A percentile compares a stretch with the other conserved stretches of the same genome.
These are phyloP conservation scores for Asterochloris sp. DNA, from an alignment of 139 green algal genomes.

Conservation along the genomic window DNA sequence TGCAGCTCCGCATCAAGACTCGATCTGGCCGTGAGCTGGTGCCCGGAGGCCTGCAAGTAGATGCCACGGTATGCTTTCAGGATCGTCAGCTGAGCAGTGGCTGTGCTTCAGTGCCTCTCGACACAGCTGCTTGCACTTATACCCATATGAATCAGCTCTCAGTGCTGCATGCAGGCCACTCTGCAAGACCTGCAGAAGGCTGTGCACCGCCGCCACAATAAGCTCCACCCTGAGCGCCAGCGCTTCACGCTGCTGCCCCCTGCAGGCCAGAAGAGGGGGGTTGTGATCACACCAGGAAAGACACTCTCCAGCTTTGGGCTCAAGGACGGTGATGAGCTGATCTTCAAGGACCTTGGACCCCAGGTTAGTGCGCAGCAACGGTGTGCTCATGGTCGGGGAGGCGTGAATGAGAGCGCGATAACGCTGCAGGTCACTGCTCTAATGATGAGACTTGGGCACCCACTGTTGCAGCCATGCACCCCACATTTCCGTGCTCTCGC, in stretches of 20 bases:
- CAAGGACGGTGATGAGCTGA: conserved; percentile 43
- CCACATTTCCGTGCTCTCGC: too few relatives aligned
- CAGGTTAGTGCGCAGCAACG: conserved; percentile 48
- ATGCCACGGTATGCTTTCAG: conserved; percentile 28
- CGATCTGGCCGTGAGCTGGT: conserved; percentile 46
- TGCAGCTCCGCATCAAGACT: conserved; percentile 43
- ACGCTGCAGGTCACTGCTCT: too few relatives aligned
- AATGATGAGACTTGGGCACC: too few relatives aligned
- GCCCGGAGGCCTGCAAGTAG: conserved; percentile 34
- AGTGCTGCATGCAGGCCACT: conserved; percentile 50
- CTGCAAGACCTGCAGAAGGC: conserved; percentile 77
- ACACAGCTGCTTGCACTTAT: background rate
- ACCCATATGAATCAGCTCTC: background rate
- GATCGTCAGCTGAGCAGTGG: background rate
- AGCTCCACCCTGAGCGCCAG: conserved; percentile 69
- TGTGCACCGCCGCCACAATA: conserved; percentile 49
- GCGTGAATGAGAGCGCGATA: too few relatives aligned
- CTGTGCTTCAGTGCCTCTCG: background rate
- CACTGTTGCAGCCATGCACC: too few relatives aligned
- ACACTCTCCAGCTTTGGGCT: conserved; percentile 68
- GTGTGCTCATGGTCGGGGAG: too few relatives aligned
- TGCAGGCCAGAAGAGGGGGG: conserved; percentile 53
- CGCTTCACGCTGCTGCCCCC: conserved; percentile 67
- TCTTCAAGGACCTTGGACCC: conserved; percentile 94
- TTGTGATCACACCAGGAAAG: conserved; percentile 54